These are phyloP conservation scores for Gamarada debralockiae DNA, from an alignment of 495 filamentous ascomycete genomes.

Conservation along the genomic window DNA sequence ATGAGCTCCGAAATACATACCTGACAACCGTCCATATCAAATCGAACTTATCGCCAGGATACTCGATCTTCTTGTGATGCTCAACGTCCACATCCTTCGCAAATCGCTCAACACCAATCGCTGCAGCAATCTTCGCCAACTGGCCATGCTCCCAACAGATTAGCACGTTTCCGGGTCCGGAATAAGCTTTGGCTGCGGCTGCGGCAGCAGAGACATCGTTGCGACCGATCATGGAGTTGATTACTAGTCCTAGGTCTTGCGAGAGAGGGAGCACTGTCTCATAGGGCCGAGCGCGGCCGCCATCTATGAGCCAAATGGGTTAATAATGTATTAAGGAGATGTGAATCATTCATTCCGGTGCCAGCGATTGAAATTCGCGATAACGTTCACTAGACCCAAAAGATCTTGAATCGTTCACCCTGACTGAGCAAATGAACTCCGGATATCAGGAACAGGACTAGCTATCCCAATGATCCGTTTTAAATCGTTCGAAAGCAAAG, in stretches of 20 bases:
- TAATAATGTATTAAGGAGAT: no score
- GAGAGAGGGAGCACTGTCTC: conserved; percentile 49
- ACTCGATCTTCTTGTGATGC: conserved; percentile 29
- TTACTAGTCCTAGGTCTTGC: conserved; percentile 42
- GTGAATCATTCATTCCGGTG: no score
- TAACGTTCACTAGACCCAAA: no score
- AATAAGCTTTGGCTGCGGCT: conserved; percentile 38
- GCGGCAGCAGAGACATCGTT: conserved; percentile 44
- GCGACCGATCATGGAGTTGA: conserved; percentile 43
- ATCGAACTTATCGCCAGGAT: conserved; percentile 31
- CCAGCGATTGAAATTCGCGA: no score
- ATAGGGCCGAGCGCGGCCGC: conserved; percentile 43
- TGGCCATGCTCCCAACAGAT: conserved; percentile 54
- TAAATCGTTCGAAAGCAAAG: background rate
- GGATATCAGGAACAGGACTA: no score
- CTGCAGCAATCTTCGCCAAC: conserved; percentile 42
- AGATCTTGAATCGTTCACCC: no score
- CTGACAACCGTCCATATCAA: conserved; percentile 39
- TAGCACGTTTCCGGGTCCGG: conserved; percentile 47
- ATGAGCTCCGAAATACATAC: no score
- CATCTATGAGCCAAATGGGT: no score
- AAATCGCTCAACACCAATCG: conserved; percentile 20
- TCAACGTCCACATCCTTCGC: conserved; percentile 34
- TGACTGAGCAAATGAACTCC: no score
- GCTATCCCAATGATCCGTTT: no score